These are phyloP conservation scores for Stentor roeselii DNA, from an alignment of 73 alveolate species.

Conservation along the genomic window DNA sequence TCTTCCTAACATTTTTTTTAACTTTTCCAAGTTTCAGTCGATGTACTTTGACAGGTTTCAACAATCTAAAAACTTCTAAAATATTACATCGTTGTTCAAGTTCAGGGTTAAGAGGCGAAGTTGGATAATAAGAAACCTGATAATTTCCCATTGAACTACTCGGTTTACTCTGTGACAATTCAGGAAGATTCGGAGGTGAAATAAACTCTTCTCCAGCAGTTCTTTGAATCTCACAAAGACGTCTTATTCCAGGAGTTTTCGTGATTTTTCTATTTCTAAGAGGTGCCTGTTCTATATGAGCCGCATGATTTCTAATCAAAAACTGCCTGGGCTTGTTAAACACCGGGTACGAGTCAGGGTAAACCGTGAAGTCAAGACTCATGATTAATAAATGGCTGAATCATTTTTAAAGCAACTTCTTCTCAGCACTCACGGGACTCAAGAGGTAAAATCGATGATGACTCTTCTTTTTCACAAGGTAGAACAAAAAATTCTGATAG, in stretches of 20 bases:
- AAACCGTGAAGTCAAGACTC: neutral
- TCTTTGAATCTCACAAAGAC: neutral
- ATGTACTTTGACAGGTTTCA: neutral
- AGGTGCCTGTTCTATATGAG: neutral
- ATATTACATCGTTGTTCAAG: neutral
- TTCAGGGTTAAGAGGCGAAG: neutral
- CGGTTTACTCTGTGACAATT: neutral
- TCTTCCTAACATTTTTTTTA: neutral
- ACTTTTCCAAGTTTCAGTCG: too few species aligned
- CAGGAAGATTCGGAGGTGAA: neutral
- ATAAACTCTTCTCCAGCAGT: neutral
- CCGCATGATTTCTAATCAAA: neutral
- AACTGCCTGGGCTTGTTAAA: neutral
- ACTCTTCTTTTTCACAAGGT: too few species aligned
- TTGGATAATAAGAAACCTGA: neutral
- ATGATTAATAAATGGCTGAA: neutral
- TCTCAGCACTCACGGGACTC: neutral
- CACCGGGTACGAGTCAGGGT: conserved; percentile 3
- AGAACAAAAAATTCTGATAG: too few species aligned
- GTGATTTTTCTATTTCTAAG: neutral
- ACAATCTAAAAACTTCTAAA: neutral
- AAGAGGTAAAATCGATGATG: neutral
- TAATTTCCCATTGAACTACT: neutral
- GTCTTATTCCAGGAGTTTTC: neutral
- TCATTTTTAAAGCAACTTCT: neutral